Conservation (phyloP, 805 yeast species). For the Candida xiaguanensis region DNA sequence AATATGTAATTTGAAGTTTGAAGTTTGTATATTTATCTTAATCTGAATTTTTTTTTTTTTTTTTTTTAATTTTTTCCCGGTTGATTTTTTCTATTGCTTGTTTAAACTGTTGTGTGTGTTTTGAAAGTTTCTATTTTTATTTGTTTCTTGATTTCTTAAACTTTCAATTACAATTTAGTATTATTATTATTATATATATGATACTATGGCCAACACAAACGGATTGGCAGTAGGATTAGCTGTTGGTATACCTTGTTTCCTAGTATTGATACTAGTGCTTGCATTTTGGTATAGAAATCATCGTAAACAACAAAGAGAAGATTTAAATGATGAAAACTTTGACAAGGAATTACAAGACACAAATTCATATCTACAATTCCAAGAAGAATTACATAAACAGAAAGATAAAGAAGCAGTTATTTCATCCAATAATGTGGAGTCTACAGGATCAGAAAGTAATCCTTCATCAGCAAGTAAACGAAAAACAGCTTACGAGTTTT, state of each 20-base stretch:
- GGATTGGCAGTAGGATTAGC: conserved; percentile 40
- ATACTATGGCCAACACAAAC: conserved; percentile 14
- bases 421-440: conserved; percentile 3
- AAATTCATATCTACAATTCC: conserved; percentile 32
- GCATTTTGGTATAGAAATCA: conserved; percentile 29
- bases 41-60: no score
- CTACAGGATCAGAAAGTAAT: conserved; percentile 8
- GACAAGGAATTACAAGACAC: conserved; percentile 37
- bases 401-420: conserved; percentile 1
- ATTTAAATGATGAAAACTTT: conserved; percentile 20
- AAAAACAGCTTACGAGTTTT: conserved; percentile 34
- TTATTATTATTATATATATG: neutral
- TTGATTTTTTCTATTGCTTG: no score
- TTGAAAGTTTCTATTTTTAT: neutral
- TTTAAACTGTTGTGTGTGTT: no score
- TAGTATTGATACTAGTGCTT: conserved; percentile 22
- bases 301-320: conserved; percentile 30
- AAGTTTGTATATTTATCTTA: no score
- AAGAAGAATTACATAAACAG: conserved; percentile 32
- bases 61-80: neutral
- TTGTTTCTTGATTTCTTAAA: neutral
- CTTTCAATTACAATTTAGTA: neutral
- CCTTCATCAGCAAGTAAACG: neutral
- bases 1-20: no score
- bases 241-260: conserved; percentile 36